phyloP scores from a whole-genome alignment of 2,329 filamentous ascomycete genomes.

The Fusarium sp. region DNA sequence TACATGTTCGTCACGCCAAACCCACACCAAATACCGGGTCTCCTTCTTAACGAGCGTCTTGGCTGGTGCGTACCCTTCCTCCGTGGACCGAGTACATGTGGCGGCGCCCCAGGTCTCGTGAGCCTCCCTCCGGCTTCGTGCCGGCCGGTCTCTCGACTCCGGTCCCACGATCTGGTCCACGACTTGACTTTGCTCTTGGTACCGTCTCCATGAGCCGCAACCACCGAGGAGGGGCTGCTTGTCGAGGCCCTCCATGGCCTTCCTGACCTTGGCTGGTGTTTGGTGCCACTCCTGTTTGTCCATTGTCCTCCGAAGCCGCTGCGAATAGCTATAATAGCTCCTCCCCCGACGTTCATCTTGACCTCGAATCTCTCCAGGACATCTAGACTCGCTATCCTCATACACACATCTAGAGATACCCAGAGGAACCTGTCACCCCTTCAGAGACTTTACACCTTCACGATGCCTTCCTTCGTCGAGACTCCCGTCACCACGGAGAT shows the following conservation, averaged over 20 bases:
- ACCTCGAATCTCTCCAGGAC: slow-evolving; percentile 35
- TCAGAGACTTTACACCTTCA: slow-evolving; percentile 33
- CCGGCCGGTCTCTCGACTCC: slow-evolving; percentile 48
- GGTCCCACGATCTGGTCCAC: slow-evolving; percentile 43
- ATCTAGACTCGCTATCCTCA: slow-evolving; percentile 36
- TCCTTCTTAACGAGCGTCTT: slow-evolving; percentile 4
- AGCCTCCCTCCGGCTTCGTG: slow-evolving; percentile 46
- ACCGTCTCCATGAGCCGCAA: slow-evolving; percentile 42
- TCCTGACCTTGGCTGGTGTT: slow-evolving; percentile 27
- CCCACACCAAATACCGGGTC: slow-evolving; percentile 31
- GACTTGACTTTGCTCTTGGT: slow-evolving; percentile 1
- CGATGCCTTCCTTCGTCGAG: slow-evolving; percentile 54
- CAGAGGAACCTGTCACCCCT: slow-evolving; percentile 25
- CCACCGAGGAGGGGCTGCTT: slow-evolving; percentile 23
- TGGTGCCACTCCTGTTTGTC: slow-evolving; percentile 26
- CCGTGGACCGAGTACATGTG: slow-evolving; percentile 26
- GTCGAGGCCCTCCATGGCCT: slow-evolving; percentile 39
- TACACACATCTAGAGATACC: slow-evolving; percentile 27
- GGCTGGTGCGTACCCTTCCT: slow-evolving; percentile 20
- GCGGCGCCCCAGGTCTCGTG: slow-evolving; percentile 47
- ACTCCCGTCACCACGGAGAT: slow-evolving; percentile 56
- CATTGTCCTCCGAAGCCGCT: slow-evolving; percentile 30
- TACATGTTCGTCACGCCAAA: slow-evolving; percentile 24
- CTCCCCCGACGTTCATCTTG: slow-evolving; percentile 35
- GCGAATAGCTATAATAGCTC: slow-evolving; percentile 50